Percentiles rank a stretch among this genome's conserved stretches.
These are phyloP conservation scores for Mimosa pudica DNA, from an alignment of 306 rosid genomes.

Conservation along the genomic window DNA sequence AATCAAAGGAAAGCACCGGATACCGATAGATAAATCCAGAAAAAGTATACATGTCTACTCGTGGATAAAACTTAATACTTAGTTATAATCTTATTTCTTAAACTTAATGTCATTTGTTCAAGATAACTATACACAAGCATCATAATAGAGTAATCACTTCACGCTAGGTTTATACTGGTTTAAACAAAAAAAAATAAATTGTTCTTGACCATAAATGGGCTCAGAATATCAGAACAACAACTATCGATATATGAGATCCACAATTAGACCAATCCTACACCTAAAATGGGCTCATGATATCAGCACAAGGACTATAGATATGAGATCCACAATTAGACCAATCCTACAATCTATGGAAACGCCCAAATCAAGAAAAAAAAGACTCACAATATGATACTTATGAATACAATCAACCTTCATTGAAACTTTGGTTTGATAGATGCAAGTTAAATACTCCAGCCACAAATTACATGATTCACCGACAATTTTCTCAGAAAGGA, in stretches of 20 bases:
- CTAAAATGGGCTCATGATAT: not conserved
- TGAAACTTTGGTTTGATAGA: not conserved
- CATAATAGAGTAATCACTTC: no score
- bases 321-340: not conserved
- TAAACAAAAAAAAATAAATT: no score
- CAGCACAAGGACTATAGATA: not conserved
- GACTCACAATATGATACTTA: not conserved
- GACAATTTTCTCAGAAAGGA: slow-evolving; percentile 19
- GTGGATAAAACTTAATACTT: no score
- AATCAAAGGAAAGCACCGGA: no score
- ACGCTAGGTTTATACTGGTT: no score
- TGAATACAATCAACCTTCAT: not conserved
- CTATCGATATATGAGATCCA: not conserved
- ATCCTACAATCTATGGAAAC: not conserved
- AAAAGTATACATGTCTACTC: no score
- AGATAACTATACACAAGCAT: no score
- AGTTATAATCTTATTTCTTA: no score
- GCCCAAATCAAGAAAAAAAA: not conserved
- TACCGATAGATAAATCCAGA: no score
- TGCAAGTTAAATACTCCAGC: not conserved
- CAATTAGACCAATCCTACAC: not conserved
- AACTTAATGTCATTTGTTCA: no score
- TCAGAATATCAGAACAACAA: not conserved
- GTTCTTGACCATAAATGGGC: not conserved
- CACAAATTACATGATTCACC: slow-evolving; percentile 26